phyloP scores from a whole-genome alignment of 2,329 filamentous ascomycete species.

The Dactylellina leptospora region DNA sequence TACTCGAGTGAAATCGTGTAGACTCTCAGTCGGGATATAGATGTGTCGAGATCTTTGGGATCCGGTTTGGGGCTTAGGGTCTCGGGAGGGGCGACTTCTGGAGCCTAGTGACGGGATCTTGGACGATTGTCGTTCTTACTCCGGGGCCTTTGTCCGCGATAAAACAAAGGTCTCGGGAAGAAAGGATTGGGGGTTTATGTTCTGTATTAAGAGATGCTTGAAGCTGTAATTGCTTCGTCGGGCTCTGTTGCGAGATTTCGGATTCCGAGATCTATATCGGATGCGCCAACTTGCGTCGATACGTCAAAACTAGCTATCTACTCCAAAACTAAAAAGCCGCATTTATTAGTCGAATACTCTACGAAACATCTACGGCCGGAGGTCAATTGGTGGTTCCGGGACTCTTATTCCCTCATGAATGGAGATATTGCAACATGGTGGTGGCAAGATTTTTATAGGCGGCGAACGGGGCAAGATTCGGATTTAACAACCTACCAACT shows the following conservation, averaged over 20 bases:
- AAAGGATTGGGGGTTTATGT: constrained; percentile 12
- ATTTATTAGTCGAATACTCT: constrained; percentile 22
- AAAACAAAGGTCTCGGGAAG: constrained; percentile 52
- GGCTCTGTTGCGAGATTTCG: neutral
- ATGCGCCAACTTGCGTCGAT: constrained; percentile 1
- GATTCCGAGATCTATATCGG: constrained; percentile 17
- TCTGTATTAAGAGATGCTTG: constrained; percentile 1
- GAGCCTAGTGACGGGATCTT: constrained; percentile 53
- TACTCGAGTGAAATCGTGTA: constrained; percentile 31
- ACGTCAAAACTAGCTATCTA: constrained; percentile 14
- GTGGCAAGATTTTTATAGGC: constrained; percentile 14
- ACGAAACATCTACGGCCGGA: neutral
- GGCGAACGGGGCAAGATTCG: constrained; percentile 6
- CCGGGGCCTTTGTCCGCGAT: constrained; percentile 48
- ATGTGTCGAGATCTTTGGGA: neutral
- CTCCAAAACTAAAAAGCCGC: constrained; percentile 16
- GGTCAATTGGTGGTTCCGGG: constrained; percentile 25
- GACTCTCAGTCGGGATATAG: constrained; percentile 21
- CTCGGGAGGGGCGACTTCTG: constrained; percentile 29
- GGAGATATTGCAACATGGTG: constrained; percentile 4
- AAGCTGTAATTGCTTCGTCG: constrained; percentile 18
- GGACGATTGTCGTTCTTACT: constrained; percentile 38
- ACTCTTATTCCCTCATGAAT: constrained; percentile 33
- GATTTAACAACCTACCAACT: constrained; percentile 10
- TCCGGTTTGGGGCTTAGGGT: constrained; percentile 15